phyloP scores from a whole-genome alignment of 2,329 filamentous ascomycete genomes.

The Samsoniella hepiali region DNA sequence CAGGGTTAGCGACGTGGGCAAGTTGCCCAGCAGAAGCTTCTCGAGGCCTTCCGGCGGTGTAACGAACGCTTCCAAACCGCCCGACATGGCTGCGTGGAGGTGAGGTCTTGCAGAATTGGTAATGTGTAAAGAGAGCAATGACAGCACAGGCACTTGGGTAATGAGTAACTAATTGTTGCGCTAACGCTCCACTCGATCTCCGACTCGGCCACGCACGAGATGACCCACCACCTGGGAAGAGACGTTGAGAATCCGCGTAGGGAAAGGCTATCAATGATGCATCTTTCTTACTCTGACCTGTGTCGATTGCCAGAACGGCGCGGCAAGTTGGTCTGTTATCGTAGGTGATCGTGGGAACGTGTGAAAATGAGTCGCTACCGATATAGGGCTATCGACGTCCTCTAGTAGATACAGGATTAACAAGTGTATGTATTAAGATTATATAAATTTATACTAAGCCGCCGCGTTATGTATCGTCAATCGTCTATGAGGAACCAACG shows the following conservation, averaged over 20 bases:
- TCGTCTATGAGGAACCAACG: neutral
- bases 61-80: conserved; percentile 22
- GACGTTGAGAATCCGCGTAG: neutral
- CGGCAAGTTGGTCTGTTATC: neutral
- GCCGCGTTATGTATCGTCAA: neutral
- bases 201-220: neutral
- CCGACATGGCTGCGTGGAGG: neutral
- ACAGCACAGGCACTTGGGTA: neutral
- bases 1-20: conserved; percentile 59
- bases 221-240: neutral
- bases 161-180: neutral
- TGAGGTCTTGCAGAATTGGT: too few species aligned
- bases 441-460: neutral
- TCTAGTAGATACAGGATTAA: neutral
- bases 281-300: too few species aligned
- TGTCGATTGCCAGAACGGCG: neutral
- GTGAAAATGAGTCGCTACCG: too few species aligned
- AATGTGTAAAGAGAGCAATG: neutral
- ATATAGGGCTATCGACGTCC: neutral
- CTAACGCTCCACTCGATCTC: neutral
- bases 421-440: neutral
- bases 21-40: conserved; percentile 44
- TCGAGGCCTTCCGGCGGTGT: conserved; percentile 38
- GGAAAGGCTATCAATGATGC: too few species aligned
- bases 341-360: too few species aligned